phyloP scores from a whole-genome alignment of 805 yeast genomes.

The Yarrowia sp. region DNA sequence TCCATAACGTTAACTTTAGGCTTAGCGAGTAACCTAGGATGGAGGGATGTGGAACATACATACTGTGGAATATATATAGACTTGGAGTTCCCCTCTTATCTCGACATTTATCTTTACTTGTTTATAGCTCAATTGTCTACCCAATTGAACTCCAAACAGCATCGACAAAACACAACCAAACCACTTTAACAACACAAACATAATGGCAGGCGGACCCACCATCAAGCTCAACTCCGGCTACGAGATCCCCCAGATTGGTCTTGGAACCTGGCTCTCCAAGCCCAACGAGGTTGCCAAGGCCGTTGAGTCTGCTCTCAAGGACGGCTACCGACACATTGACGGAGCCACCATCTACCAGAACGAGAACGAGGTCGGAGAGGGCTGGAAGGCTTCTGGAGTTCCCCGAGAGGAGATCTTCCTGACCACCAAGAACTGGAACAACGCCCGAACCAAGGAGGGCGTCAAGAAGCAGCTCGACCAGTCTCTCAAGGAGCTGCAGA shows the following conservation, averaged over 20 bases:
- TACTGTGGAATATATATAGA: background rate
- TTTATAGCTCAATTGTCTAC: background rate
- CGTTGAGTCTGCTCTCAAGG: constrained; percentile 46
- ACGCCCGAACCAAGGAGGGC: constrained; percentile 39
- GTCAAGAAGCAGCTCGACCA: constrained; percentile 45
- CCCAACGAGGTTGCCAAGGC: constrained; percentile 35
- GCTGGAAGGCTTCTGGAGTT: constrained; percentile 54
- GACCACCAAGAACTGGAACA: constrained; percentile 42
- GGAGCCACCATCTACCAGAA: constrained; percentile 56
- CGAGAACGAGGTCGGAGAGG: constrained; percentile 54
- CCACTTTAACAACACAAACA: background rate
- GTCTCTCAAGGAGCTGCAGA: constrained; percentile 44
- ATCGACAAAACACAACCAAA: background rate
- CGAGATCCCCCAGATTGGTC: constrained; percentile 51
- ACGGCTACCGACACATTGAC: constrained; percentile 64
- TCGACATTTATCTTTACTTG: background rate
- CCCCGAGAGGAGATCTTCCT: constrained; percentile 46
- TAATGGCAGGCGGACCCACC: constrained; percentile 26
- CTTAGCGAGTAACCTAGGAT: background rate
- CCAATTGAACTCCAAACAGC: background rate
- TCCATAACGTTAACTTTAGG: constrained; percentile 20
- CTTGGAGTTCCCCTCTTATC: background rate
- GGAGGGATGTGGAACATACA: background rate
- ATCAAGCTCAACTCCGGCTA: constrained; percentile 43
- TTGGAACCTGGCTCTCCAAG: constrained; percentile 49